Evolutionary conservation across 1,139 yeast species (phyloP), one percentile per base, ranked within the genome.

Genomic region (Wickerhamomyces sp.): DNA sequence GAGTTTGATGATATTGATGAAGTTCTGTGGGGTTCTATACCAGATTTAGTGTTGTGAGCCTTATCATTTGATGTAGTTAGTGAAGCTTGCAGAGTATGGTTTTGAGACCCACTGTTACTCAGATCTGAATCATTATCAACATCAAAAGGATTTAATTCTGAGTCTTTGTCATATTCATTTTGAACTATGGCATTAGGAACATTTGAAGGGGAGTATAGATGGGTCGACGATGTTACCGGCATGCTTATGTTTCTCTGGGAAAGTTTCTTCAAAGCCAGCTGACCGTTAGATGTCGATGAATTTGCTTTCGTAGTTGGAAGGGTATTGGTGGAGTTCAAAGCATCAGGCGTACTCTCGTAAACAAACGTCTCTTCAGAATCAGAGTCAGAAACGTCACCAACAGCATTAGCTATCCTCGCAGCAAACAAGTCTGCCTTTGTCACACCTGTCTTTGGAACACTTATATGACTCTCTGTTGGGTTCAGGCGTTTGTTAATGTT

Each of bases 301-400:
- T 9, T 21, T 6, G 32, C 25, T 26, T 50, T 48, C 6, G 39
- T 40, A 0, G 41, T 25, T n/a, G 51, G 47, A 10, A 44, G 18
- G 1, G 47, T 42, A 41, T 34, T 58, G 41, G 35, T 53, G 32
- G 66, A 57, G 25, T 61, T 59, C 26, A 63, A 54, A 12, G 66
- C 68, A 38, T 61, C 64, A 6, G 66, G 63, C 2, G 67, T 59
- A 33, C 61, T 62, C 50, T 88, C 96, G 56, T 89, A 89, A 11
- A 89, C 96, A 67, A 89, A 89, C 1, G 95, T 86, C 57, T 91
- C 97, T 49, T 88, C 95, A 28, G 89, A 78, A 55, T 87, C 96
- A 27, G 89, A 80, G 30, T 83, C 75, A 40, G 84, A 88, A 18
- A 76, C 87, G 49, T 87, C 96, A 48, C 86, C 95, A 8, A 89